Evolutionary conservation across 345 rosid species (phyloP), one percentile per base, ranked within the genome.

Genomic region (Brassica cretica): DNA sequence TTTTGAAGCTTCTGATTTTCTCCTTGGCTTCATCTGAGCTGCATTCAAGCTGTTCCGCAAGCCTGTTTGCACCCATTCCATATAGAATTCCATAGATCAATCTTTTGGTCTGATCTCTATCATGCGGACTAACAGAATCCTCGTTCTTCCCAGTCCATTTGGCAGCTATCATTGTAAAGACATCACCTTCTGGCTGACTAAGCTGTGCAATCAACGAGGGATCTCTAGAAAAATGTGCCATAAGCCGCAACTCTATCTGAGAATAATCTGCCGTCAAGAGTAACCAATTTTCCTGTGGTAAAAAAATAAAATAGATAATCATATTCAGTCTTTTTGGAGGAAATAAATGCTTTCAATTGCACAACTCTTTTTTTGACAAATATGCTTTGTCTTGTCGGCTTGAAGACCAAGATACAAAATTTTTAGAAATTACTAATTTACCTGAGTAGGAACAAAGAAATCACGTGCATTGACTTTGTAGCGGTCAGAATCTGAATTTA

Each of bases 21-120:
- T 85, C 92, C 67, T 85, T 84, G 72, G 99, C 99, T 86, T 86
- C 98, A 70, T 89, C 92, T 19, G 89, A 73, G 78, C 85, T 88
- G 85, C 98, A 93, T 58, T 85, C 87, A 79, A 94, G 87, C 84
- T 94, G 97, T 79, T 91, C 92, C n/a, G 97, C 88, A 75, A 94
- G 96, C 71, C 86, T 81, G 32, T 85, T 91, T 73, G 99, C 90
- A 75, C 99, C 99, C 99, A 94, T 94, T 81, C 99, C 99, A 83
- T 94, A 94, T 15, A 94, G 93, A 84, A 94, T 91, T 44, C 98
- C 99, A 70, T 94, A 94, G 66, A 94, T 86, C 92, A 94, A 81
- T 75, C 98, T 88, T 85, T 94, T 94, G 6, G 91, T 89, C 83
- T 89, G 97, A 71, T 94, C 96, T 85, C 99, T 84, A 81, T 94